Percentiles rank a stretch among this genome's conserved stretches.
Conservation (phyloP, 192 early-diverging fungal genomes). For the Powellomyces hirtus region DNA sequence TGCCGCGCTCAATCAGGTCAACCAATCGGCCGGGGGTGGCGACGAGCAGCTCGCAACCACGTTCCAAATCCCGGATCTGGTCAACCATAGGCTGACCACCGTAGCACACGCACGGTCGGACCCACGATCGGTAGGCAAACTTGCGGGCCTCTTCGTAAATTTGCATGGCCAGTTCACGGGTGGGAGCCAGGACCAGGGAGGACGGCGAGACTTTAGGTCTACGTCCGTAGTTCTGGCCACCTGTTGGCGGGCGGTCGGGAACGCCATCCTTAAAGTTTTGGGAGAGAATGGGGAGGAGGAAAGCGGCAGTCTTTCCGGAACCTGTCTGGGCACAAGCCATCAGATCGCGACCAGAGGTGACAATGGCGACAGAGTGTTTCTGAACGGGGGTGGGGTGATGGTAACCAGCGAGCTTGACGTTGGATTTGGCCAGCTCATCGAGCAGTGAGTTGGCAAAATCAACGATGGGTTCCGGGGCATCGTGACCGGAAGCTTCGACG, state of each 20-base stretch:
- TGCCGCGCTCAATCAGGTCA: slow-evolving; percentile 82
- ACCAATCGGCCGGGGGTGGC: slow-evolving; percentile 92
- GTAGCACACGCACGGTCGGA: slow-evolving; percentile 88
- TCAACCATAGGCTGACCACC: slow-evolving; percentile 89
- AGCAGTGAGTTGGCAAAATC: slow-evolving; percentile 67
- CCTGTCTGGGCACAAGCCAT: slow-evolving; percentile 99
- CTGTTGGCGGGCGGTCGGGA: slow-evolving; percentile 22
- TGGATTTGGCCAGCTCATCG: slow-evolving; percentile 81
- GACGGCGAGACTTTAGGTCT: slow-evolving; percentile 57
- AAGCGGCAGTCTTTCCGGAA: slow-evolving; percentile 85
- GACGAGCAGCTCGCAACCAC: slow-evolving; percentile 90
- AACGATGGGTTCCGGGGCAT: slow-evolving; percentile 45
- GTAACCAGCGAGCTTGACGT: slow-evolving; percentile 86
- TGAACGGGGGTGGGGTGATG: slow-evolving; percentile 91
- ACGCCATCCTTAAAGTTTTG: slow-evolving; percentile 79
- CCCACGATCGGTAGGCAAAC: slow-evolving; percentile 75
- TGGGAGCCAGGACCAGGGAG: slow-evolving; percentile 86
- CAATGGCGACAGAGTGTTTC: slow-evolving; percentile 43
- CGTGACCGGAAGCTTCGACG: slow-evolving; percentile 72
- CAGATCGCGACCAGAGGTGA: slow-evolving; percentile 80
- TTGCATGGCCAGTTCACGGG: slow-evolving; percentile 92
- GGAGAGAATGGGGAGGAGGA: slow-evolving; percentile 91
- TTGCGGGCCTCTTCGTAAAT: slow-evolving; percentile 85
- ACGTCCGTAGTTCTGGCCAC: slow-evolving; percentile 23
- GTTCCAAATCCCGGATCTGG: slow-evolving; percentile 83